A percentile compares a stretch with the other conserved stretches of the same genome.
Evolutionary conservation across 306 rosid genomes (phyloP).

Genomic region (Fragaria iinumae): DNA sequence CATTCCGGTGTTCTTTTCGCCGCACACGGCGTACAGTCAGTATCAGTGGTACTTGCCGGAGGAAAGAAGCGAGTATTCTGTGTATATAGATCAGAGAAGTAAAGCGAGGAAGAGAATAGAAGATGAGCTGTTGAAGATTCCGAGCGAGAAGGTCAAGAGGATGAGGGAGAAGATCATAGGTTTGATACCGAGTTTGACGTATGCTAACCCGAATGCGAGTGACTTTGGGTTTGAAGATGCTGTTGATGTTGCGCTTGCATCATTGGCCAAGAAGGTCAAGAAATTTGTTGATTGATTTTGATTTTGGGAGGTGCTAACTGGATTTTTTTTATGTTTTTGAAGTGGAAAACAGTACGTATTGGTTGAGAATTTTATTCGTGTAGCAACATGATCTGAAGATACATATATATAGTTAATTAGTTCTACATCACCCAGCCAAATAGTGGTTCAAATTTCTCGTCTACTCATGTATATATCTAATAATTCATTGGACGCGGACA

Average conservation of each 20-base stretch:
- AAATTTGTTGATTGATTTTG: background rate
- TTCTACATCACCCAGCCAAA: too few relatives aligned
- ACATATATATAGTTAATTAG: too few relatives aligned
- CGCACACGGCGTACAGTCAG: constrained; percentile 8
- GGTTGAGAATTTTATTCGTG: too few relatives aligned
- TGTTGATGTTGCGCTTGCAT: constrained; percentile 7
- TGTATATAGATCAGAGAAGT: constrained; percentile 5
- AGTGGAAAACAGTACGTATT: too few relatives aligned
- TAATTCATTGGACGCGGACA: too few relatives aligned
- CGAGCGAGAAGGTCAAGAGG: background rate
- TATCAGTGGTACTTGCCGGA: constrained; percentile 6
- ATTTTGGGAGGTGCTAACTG: background rate
- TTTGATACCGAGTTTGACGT: constrained; percentile 7
- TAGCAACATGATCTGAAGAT: too few relatives aligned
- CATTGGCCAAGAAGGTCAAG: background rate
- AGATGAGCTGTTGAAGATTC: constrained; percentile 6
- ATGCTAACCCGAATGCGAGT: constrained; percentile 4
- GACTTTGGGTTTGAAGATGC: background rate
- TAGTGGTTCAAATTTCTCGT: too few relatives aligned
- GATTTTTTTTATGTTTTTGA: too few relatives aligned
- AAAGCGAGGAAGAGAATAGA: background rate
- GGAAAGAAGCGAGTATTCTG: background rate
- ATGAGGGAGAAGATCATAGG: background rate
- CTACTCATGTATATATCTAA: too few relatives aligned
- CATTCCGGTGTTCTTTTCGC: constrained; percentile 14